phyloP scores from a whole-genome alignment of 176 grass and related monocot genomes.

The Zizania latifolia region DNA sequence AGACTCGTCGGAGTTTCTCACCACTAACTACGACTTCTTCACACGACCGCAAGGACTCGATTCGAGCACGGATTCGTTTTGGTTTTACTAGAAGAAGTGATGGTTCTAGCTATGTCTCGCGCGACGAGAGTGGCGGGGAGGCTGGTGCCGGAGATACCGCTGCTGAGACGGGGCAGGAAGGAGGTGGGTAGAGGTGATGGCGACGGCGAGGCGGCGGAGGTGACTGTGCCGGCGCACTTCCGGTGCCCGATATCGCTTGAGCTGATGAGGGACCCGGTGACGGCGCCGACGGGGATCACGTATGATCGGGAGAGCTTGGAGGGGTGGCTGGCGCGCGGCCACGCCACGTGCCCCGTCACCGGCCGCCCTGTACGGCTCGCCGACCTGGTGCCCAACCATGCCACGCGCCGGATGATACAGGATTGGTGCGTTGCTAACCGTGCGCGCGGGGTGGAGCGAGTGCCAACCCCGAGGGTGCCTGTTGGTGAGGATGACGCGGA shows the following conservation, averaged over 20 bases:
- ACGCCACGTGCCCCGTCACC: slow-evolving; percentile 61
- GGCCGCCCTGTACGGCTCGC: slow-evolving; percentile 19
- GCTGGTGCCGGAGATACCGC: slow-evolving; percentile 32
- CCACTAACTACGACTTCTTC: background rate
- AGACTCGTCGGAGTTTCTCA: too few species aligned
- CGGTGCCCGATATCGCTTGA: slow-evolving; percentile 90
- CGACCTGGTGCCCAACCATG: slow-evolving; percentile 75
- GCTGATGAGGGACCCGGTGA: slow-evolving; percentile 78
- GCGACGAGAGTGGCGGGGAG: slow-evolving; percentile 29
- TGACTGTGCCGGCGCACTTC: slow-evolving; percentile 47
- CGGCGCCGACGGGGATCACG: slow-evolving; percentile 72
- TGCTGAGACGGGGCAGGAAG: background rate
- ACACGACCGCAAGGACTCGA: background rate
- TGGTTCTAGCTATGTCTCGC: slow-evolving; percentile 36
- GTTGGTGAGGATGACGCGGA: slow-evolving; percentile 28
- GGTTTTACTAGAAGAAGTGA: background rate
- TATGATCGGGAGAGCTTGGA: slow-evolving; percentile 77
- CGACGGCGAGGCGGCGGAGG: background rate
- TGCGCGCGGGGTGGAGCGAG: slow-evolving; percentile 39
- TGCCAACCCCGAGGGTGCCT: slow-evolving; percentile 67
- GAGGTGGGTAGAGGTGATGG: background rate
- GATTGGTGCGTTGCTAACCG: slow-evolving; percentile 76
- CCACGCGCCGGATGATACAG: slow-evolving; percentile 71
- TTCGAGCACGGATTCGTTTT: background rate
- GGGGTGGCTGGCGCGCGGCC: slow-evolving; percentile 54